Base-by-base conservation (phyloP, 257 asterid species). In the Ophiorrhiza pumila region DNA sequence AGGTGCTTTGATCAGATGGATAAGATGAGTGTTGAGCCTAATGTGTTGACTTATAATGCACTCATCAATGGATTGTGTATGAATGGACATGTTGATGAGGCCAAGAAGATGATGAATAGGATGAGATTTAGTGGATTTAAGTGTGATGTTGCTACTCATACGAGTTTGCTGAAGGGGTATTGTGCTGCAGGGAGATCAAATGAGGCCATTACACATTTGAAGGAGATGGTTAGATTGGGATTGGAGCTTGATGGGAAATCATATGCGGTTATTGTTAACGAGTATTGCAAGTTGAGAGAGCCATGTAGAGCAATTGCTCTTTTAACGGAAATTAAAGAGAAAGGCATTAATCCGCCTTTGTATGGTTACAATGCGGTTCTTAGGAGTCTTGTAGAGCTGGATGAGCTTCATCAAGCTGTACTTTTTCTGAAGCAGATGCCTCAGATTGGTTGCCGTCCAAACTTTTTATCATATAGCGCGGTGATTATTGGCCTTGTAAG, bases 131-230 rank as follows among this genome's bases (percentile, higher is more conserved):
- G 31, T 5, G 88, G 90, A 47, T 47, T 83, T 71, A 77, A 76
- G 80, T 85, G 82, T 71, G 64, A 80, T 63, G n/a, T 83, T 10
- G 79, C 57, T 0, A 77, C 85, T 17, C 86, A 81, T 60, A 86
- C 88, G 41, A 72, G 84, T 79, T 76, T 86, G 76, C 55, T 86
- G 74, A 86, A 76, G 81, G 90, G 90, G 34, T 83, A 83, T 68
- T 81, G 85, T 69, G 50, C 69, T 49, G 86, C 78, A 0, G 82
- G 85, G 42, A 83, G 84, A 76, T 79, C 87, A 0, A 70, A 71
- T 29, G 90, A 86, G 49, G 90, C 88, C 3, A 80, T 86, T 72
- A 50, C 41, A 7, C 79, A 76, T 78, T 86, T 86, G 72, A 81
- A 82, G 74, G 85, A 83, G 75, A 83, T 86, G 83, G 55, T 67